Percentiles rank a stretch among this genome's conserved stretches.
Evolutionary conservation across 345 rosid genomes (phyloP).

Genomic region (Eucalyptus cloeziana): DNA sequence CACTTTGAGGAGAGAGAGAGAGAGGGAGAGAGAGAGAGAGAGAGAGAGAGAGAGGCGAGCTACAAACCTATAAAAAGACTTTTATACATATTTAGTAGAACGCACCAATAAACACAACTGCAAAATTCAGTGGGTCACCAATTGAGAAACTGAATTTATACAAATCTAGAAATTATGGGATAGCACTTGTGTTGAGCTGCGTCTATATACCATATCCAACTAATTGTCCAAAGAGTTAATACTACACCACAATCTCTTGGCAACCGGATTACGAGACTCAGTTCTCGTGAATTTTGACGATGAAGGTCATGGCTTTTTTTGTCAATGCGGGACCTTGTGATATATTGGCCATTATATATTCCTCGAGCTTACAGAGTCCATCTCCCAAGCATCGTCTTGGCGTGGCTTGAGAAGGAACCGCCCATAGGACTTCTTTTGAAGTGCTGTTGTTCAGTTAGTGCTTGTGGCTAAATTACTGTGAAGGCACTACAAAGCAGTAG

Average conservation of each 20-base stretch:
- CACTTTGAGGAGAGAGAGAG: not conserved
- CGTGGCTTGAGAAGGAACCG: not conserved
- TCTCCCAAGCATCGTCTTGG: not conserved
- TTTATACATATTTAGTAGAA: not conserved
- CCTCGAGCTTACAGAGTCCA: not conserved
- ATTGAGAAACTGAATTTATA: not conserved
- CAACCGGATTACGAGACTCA: not conserved
- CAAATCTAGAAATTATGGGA: not conserved
- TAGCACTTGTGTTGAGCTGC: not conserved
- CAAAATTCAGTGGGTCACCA: not conserved
- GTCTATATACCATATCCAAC: not conserved
- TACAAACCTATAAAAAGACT: not conserved
- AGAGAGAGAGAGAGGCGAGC: not conserved
- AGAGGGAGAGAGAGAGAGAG: not conserved
- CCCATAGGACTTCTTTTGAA: not conserved
- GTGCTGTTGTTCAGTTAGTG: too few relatives aligned
- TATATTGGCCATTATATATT: constrained; percentile 11
- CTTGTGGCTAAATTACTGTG: not conserved
- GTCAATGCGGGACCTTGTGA: constrained; percentile 28
- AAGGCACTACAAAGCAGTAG: not conserved
- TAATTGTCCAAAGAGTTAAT: not conserved
- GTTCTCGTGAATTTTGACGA: constrained; percentile 40
- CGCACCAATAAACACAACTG: not conserved
- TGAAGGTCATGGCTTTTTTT: constrained; percentile 28
- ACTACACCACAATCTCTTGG: too few relatives aligned